Evolutionary conservation across 345 rosid genomes (phyloP).

Genomic region (Lepidium didymum): DNA sequence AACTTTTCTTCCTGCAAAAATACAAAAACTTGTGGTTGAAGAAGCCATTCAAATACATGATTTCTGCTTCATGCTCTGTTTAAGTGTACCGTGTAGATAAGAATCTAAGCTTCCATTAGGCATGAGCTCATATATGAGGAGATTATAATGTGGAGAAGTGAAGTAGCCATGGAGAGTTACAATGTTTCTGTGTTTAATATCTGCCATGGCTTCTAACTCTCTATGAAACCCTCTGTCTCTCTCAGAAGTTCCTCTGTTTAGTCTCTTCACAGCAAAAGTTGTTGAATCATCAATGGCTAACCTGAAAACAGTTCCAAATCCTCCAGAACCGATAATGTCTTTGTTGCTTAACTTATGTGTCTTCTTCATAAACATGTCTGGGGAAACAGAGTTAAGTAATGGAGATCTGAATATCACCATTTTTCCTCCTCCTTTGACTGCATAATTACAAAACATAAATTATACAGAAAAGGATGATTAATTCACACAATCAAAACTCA

Average conservation of each 20-base stretch:
- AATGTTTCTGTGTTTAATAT: slow-evolving; percentile 81
- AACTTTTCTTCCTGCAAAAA: slow-evolving; percentile 40
- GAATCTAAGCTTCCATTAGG: slow-evolving; percentile 72
- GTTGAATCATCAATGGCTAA: slow-evolving; percentile 45
- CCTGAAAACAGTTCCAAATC: slow-evolving; percentile 69
- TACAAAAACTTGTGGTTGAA: not conserved
- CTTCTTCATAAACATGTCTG: slow-evolving; percentile 53
- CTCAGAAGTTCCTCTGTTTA: slow-evolving; percentile 58
- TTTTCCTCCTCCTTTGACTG: slow-evolving; percentile 49
- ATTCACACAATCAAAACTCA: not conserved
- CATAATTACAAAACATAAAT: not conserved
- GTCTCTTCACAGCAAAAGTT: slow-evolving; percentile 73
- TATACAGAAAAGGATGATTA: not conserved
- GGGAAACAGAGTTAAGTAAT: slow-evolving; percentile 40
- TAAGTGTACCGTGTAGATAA: slow-evolving; percentile 44
- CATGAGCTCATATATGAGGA: slow-evolving; percentile 82
- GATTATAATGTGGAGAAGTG: slow-evolving; percentile 54
- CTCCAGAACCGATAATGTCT: slow-evolving; percentile 80
- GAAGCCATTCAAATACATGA: not conserved
- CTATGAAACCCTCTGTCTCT: slow-evolving; percentile 69
- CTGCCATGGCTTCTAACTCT: slow-evolving; percentile 81
- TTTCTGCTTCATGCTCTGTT: not conserved
- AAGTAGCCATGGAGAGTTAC: slow-evolving; percentile 78
- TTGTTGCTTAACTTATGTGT: slow-evolving; percentile 53
- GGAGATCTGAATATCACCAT: slow-evolving; percentile 74